Percentiles rank a stretch among this genome's conserved stretches.
phyloP scores from a whole-genome alignment of 176 grass and related monocot species.

The Ampelocalamus luodianensis region DNA sequence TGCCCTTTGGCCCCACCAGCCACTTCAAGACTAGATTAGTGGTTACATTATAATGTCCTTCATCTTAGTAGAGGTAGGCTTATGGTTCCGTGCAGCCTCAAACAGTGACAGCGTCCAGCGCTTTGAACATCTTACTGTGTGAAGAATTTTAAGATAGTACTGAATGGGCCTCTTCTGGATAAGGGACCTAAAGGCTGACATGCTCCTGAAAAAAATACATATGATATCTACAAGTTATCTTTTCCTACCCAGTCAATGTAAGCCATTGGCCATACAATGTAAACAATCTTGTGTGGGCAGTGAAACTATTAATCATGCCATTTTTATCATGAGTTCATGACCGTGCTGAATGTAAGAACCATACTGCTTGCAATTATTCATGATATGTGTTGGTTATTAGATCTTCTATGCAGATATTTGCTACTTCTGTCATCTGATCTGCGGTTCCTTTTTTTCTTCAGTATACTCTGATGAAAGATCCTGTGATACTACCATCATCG shows the following conservation, averaged over 20 bases:
- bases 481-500: conserved; percentile 91
- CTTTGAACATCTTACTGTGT: neutral
- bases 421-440: neutral
- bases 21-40: neutral
- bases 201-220: conserved; percentile 6
- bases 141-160: neutral
- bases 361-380: neutral
- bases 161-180: neutral
- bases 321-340: conserved; percentile 7
- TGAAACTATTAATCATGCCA: neutral
- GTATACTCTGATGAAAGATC: conserved; percentile 97
- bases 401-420: conserved; percentile 17
- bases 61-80: neutral
- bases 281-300: neutral
- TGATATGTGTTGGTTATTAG: neutral
- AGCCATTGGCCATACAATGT: neutral
- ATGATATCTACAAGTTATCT: neutral
- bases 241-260: neutral
- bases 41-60: neutral
- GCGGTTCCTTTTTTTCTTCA: conserved; percentile 31
- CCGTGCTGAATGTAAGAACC: neutral
- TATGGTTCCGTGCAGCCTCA: neutral
- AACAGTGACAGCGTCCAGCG: neutral
- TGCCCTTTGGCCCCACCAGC: neutral
- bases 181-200: neutral